A percentile compares a stretch with the other conserved stretches of the same genome.
Conservation (phyloP, 495 filamentous ascomycete species). For the Hypoxylon fuscum region DNA sequence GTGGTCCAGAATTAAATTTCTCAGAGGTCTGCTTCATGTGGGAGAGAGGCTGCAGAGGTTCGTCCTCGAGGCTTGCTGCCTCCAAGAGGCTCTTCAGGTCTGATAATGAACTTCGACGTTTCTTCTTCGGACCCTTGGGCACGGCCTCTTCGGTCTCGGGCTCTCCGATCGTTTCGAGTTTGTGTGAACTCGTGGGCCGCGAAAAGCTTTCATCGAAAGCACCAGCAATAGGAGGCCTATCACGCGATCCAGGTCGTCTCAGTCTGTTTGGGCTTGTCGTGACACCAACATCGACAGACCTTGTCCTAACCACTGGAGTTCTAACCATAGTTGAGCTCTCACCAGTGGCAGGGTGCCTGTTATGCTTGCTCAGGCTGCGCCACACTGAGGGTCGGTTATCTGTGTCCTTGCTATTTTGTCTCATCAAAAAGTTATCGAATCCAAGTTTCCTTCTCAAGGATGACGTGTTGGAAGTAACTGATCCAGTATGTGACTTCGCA, state of each 20-base stretch:
- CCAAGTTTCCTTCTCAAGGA: conserved; percentile 86
- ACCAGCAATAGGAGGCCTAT: conserved; percentile 68
- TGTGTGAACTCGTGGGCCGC: conserved; percentile 58
- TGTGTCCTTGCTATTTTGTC: conserved; percentile 76
- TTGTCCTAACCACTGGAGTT: conserved; percentile 74
- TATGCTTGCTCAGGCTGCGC: conserved; percentile 89
- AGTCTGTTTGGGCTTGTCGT: conserved; percentile 55
- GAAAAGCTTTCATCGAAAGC: conserved; percentile 64
- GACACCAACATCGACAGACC: conserved; percentile 79
- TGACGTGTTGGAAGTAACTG: conserved; percentile 73
- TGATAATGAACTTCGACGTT: conserved; percentile 89
- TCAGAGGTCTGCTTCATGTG: conserved; percentile 67
- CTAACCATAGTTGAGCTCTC: conserved; percentile 68
- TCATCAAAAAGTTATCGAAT: conserved; percentile 70
- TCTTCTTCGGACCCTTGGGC: conserved; percentile 68
- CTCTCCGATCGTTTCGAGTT: conserved; percentile 60
- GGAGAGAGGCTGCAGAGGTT: conserved; percentile 51
- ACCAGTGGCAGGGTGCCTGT: conserved; percentile 61
- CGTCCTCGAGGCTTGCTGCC: conserved; percentile 54
- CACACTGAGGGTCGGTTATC: conserved; percentile 80
- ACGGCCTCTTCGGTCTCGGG: conserved; percentile 53
- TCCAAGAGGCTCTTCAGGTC: conserved; percentile 76
- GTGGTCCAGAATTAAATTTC: conserved; percentile 60
- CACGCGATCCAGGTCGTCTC: conserved; percentile 72
- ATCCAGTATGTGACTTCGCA: conserved; percentile 58